These are phyloP conservation scores for Tremella yokohamensis DNA, from an alignment of 768 basidiomycete genomes.

Conservation along the genomic window DNA sequence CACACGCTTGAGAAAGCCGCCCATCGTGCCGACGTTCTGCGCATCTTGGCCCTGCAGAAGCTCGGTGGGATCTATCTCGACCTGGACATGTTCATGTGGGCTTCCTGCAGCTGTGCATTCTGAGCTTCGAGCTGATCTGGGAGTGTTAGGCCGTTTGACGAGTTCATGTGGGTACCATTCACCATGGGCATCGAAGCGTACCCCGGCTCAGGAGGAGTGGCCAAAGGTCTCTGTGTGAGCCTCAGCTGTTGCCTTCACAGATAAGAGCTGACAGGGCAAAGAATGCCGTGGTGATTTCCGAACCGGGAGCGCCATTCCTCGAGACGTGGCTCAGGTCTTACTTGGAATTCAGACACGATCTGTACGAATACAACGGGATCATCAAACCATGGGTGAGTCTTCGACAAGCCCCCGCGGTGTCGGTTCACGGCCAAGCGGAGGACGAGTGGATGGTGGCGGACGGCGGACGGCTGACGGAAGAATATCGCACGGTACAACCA, in stretches of 20 bases:
- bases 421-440: too few relatives aligned
- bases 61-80: conserved; percentile 50
- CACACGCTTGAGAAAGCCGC: conserved; percentile 45
- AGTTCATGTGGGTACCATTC: conserved; percentile 39
- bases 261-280: conserved; percentile 47
- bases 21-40: conserved; percentile 48
- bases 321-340: conserved; percentile 49
- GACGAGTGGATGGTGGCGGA: too few relatives aligned
- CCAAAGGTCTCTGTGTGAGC: too few relatives aligned
- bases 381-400: conserved; percentile 37
- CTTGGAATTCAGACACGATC: conserved; percentile 39
- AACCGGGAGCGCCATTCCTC: conserved; percentile 43
- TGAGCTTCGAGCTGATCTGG: background rate
- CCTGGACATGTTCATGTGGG: conserved; percentile 50
- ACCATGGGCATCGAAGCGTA: conserved; percentile 50
- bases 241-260: background rate
- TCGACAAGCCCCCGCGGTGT: too few relatives aligned
- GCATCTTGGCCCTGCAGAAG: conserved; percentile 44
- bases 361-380: conserved; percentile 48
- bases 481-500: conserved; percentile 47
- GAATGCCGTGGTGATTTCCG: conserved; percentile 50
- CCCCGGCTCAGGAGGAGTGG: conserved; percentile 34
- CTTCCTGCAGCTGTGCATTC: background rate
- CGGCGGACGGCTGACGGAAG: too few relatives aligned
- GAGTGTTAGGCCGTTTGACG: conserved; percentile 47